phyloP scores from a whole-genome alignment of 2,329 filamentous ascomycete genomes.

The Alternaria triticimaculans region DNA sequence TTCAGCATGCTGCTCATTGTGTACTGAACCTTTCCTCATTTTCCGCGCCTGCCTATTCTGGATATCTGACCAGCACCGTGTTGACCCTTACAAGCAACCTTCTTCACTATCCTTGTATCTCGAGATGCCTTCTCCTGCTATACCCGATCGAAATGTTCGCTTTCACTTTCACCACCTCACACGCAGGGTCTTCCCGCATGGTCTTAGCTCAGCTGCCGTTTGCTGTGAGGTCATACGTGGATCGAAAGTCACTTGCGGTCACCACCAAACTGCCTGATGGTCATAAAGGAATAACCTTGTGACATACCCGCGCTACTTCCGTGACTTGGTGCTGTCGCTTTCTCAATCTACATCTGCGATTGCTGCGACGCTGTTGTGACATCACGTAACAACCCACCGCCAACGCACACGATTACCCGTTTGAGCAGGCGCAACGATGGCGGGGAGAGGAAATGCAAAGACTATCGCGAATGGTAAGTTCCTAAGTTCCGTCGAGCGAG shows the following conservation, averaged over 20 bases:
- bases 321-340: not conserved
- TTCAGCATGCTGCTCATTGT: not conserved
- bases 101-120: too few relatives aligned
- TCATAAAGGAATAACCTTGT: not conserved
- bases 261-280: not conserved
- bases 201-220: not conserved
- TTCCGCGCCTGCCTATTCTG: not conserved
- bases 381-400: not conserved
- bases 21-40: fast-evolving
- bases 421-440: not conserved
- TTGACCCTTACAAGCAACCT: not conserved
- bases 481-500: not conserved
- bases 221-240: not conserved
- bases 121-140: not conserved
- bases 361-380: not conserved
- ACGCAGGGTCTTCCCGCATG: not conserved
- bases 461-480: not conserved
- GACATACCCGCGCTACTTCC: not conserved
- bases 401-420: not conserved
- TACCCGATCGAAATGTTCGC: not conserved
- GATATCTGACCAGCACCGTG: not conserved
- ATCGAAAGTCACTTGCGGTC: not conserved
- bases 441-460: not conserved
- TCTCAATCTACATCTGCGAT: not conserved
- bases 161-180: not conserved